Evolutionary conservation across 2,329 filamentous ascomycete genomes (phyloP).

Genomic region (Dothistroma pini): DNA sequence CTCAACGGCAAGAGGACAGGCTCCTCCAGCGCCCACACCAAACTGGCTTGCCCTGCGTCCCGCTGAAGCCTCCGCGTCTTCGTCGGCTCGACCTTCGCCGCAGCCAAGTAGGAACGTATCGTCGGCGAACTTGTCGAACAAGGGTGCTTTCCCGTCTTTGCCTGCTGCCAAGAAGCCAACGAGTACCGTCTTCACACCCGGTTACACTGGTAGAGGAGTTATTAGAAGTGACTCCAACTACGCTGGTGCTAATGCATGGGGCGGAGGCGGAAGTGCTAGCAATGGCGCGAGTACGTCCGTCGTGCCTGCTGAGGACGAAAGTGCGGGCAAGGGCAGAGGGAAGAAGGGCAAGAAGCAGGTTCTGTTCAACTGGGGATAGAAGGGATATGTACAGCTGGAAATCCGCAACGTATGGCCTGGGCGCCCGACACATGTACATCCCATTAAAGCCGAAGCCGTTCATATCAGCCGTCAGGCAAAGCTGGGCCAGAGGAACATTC

Average conservation of each 20-base stretch:
- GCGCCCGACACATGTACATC: too few species aligned
- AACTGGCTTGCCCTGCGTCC: constrained; percentile 33
- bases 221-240: constrained; percentile 42
- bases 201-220: constrained; percentile 45
- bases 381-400: background rate
- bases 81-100: constrained; percentile 32
- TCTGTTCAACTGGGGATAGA: constrained; percentile 49
- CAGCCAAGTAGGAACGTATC: constrained; percentile 37
- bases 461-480: too few species aligned
- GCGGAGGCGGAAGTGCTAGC: constrained; percentile 27
- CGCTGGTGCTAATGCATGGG: constrained; percentile 42
- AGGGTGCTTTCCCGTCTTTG: constrained; percentile 76
- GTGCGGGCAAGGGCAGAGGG: constrained; percentile 43
- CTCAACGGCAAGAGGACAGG: constrained; percentile 15
- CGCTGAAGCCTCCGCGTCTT: constrained; percentile 26
- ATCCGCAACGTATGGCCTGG: too few species aligned
- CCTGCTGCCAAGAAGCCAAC: constrained; percentile 71
- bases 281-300: constrained; percentile 23
- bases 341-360: constrained; percentile 52
- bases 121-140: constrained; percentile 26
- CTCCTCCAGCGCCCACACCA: constrained; percentile 22
- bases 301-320: constrained; percentile 23
- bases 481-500: too few species aligned
- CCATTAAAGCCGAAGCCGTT: too few species aligned
- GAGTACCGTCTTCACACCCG: constrained; percentile 51